phyloP scores from a whole-genome alignment of 2,329 filamentous ascomycete genomes.

The Chlorencoelia australis region DNA sequence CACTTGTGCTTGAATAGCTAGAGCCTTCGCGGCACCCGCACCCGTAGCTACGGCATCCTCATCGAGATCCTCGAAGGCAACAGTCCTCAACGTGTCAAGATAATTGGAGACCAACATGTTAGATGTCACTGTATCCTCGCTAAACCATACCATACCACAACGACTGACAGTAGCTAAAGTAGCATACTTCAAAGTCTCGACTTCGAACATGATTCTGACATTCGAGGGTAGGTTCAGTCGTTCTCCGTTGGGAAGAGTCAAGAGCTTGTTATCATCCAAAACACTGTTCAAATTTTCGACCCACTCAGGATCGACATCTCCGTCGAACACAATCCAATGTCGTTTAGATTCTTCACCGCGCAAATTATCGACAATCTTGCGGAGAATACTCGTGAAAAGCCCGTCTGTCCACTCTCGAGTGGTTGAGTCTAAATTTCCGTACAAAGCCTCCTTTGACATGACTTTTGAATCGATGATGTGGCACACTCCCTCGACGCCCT shows the following conservation, averaged over 20 bases:
- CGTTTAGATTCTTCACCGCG: constrained; percentile 93
- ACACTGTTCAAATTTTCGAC: constrained; percentile 99
- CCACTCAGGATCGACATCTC: constrained; percentile 98
- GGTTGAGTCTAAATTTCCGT: constrained; percentile 90
- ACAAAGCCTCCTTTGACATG: constrained; percentile 98
- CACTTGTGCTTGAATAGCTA: constrained; percentile 68
- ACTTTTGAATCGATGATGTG: constrained; percentile 99
- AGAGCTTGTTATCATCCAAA: constrained; percentile 94
- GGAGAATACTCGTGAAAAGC: constrained; percentile 91
- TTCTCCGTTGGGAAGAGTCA: constrained; percentile 95
- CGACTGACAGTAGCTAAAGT: constrained; percentile 98
- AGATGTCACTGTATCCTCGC: constrained; percentile 89
- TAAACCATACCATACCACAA: constrained; percentile 99
- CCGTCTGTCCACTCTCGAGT: constrained; percentile 99
- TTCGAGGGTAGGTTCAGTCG: constrained; percentile 90
- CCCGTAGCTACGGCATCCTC: constrained; percentile 76
- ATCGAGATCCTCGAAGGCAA: constrained; percentile 88
- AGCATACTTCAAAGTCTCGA: constrained; percentile 94
- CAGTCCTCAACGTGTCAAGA: constrained; percentile 68
- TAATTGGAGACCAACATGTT: constrained; percentile 92
- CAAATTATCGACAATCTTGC: constrained; percentile 97
- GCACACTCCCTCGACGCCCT: constrained; percentile 85
- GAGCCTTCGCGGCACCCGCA: constrained; percentile 65
- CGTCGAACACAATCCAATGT: constrained; percentile 99
- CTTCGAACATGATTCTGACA: constrained; percentile 99